Base-by-base conservation (phyloP, 2,329 filamentous ascomycete species). In the Acephala macrosclerotiorum region DNA sequence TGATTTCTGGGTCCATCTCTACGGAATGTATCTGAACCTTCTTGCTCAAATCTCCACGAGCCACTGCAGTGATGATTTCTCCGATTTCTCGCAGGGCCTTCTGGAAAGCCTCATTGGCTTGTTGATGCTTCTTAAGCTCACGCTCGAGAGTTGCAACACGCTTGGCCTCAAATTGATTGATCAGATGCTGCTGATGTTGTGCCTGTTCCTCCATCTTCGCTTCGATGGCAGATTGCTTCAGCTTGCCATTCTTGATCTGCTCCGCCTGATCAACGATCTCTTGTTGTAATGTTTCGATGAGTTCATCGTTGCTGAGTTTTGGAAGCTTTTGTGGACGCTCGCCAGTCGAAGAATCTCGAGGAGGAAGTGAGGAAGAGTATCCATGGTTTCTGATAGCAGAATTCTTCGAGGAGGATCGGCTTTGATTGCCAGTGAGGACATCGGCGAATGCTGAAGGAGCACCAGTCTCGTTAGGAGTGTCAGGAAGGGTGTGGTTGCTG, bases 1-100 rank as follows among this genome's bases (percentile, higher is more conserved):
- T 96, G 75, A 98, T 98, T 84, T 98, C 95, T 33, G 94, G 94
- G 84, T 98, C 95, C 91, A 97, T 96, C 82, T 98, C 95, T 71
- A 96, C 91, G 3, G 92, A 92, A 77, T 97, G 96, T 78, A 98
- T 96, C 75, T 95, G 89, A 69, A 97, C 95, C 81, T 97, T 97
- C 84, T 97, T 97, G 78, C 94, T 97, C 67, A 98, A 84, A 77
- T 98, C 95, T 80, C 95, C 95, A 74, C 93, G 93, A 64, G 95
- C 96, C 71, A 98, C 96, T 68, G 95, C 94, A 25, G 96, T 97
- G 75, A 98, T 93, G 73, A 99, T 98, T 77, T 95, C 96, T 73
- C 96, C 96, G 72, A 99, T 98, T 79, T 99, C 96, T 70, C 94
- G 89, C 38, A 99, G 82, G 12, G 96, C 96, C 80, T 98, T 98